A percentile compares a stretch with the other conserved stretches of the same genome.
These are phyloP conservation scores for Eucalyptus pauciflora DNA, from an alignment of 345 rosid species.

Conservation along the genomic window DNA sequence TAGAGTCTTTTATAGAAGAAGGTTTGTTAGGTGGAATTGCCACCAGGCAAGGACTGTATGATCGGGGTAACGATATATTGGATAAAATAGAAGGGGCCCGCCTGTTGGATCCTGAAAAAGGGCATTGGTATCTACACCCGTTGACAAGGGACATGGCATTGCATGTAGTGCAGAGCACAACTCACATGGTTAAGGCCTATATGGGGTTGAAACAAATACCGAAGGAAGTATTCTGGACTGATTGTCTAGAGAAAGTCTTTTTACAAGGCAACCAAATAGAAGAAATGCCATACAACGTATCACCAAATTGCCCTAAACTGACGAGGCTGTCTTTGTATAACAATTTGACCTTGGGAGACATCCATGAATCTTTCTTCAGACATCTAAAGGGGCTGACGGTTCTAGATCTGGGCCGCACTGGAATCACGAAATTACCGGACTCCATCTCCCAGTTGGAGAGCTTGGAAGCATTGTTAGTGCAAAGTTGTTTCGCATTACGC, in stretches of 20 bases:
- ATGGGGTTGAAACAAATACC: neutral
- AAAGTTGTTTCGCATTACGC: fast-evolving
- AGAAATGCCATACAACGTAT: neutral
- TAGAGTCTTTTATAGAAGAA: neutral
- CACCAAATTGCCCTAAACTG: neutral
- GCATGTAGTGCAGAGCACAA: neutral
- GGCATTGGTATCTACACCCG: neutral
- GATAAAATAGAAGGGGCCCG: neutral
- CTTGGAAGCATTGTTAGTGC: neutral
- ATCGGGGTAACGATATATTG: neutral
- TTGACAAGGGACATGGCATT: slow-evolving; percentile 11
- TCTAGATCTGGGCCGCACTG: neutral
- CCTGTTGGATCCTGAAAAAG: neutral
- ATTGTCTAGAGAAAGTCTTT: neutral
- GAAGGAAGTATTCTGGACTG: neutral
- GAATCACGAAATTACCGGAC: neutral
- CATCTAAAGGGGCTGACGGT: neutral
- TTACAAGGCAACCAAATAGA: neutral
- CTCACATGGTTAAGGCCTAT: neutral
- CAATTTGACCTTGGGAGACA: neutral
- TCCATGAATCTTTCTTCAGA: neutral
- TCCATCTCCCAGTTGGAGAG: neutral
- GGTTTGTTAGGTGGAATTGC: neutral
- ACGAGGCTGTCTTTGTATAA: neutral
- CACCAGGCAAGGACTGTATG: neutral